Evolutionary conservation across 2,329 filamentous ascomycete genomes (phyloP).

Genomic region (Talaromyces atroroseus): DNA sequence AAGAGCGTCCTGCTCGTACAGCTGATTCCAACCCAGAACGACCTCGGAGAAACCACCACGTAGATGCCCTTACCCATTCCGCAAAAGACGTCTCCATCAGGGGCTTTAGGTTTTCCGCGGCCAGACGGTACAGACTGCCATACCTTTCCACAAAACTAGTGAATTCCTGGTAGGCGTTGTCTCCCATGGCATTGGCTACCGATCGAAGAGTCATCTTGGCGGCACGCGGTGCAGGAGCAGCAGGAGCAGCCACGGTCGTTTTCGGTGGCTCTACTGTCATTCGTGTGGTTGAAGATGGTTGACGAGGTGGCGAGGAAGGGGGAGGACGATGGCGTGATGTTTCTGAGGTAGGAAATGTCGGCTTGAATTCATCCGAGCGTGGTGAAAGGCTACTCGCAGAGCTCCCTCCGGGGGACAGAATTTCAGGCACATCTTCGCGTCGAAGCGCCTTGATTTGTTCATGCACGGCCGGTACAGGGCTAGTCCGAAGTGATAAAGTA

Average conservation of each 20-base stretch:
- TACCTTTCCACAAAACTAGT: conserved; percentile 65
- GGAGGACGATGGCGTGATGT: neutral
- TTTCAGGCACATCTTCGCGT: conserved; percentile 22
- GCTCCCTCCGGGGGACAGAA: conserved; percentile 17
- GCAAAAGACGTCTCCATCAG: conserved; percentile 57
- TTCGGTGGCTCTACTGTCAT: conserved; percentile 1
- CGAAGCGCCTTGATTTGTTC: conserved; percentile 19
- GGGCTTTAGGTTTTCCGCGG: conserved; percentile 67
- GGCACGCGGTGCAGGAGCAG: conserved; percentile 13
- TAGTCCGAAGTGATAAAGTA: conserved; percentile 23
- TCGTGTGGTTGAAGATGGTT: neutral
- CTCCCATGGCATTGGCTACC: conserved; percentile 45
- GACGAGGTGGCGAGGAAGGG: conserved; percentile 1
- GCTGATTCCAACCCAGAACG: conserved; percentile 67
- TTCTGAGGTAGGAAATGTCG: conserved; percentile 2
- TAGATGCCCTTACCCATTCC: conserved; percentile 65
- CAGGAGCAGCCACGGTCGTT: neutral
- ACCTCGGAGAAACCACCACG: conserved; percentile 89
- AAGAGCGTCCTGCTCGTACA: conserved; percentile 55
- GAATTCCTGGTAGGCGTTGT: conserved; percentile 66
- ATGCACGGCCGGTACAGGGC: conserved; percentile 20
- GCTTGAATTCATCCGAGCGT: conserved; percentile 1
- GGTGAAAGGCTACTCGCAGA: conserved; percentile 12
- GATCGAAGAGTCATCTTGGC: conserved; percentile 31
- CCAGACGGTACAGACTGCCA: conserved; percentile 68